These are phyloP conservation scores for Myxozyma neotropica DNA, from an alignment of 805 yeast genomes.

Conservation along the genomic window DNA sequence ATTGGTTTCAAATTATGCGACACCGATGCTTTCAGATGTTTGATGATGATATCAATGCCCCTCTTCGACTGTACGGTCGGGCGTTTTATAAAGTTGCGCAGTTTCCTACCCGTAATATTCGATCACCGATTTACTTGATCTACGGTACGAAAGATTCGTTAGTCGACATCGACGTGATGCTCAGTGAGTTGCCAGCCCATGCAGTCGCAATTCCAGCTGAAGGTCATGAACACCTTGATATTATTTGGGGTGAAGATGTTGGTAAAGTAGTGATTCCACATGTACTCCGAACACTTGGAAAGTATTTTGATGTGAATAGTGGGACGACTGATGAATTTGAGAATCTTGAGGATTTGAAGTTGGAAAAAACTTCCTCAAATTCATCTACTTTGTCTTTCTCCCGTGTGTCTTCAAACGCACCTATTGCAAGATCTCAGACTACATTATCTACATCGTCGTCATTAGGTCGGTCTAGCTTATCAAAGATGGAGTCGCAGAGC, in stretches of 20 bases:
- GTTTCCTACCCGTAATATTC: constrained; percentile 68
- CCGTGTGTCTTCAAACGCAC: not conserved
- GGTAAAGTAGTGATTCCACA: constrained; percentile 48
- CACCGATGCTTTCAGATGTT: constrained; percentile 84
- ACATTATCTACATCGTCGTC: not conserved
- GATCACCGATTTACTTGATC: constrained; percentile 71
- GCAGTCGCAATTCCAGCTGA: constrained; percentile 56
- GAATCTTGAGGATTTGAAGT: not conserved
- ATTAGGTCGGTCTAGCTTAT: not conserved
- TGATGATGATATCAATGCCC: constrained; percentile 55
- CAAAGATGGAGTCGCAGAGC: not conserved
- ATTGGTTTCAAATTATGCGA: constrained; percentile 90
- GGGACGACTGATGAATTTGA: not conserved
- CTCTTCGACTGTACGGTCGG: constrained; percentile 40
- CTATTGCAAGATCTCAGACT: not conserved
- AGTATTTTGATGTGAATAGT: not conserved
- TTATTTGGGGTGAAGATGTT: constrained; percentile 82
- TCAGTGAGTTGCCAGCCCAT: constrained; percentile 60
- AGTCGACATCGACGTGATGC: constrained; percentile 81
- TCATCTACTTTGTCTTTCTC: constrained; percentile 9
- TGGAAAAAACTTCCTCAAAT: not conserved
- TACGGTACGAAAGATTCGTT: constrained; percentile 82
- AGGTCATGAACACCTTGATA: constrained; percentile 86
- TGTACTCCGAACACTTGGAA: constrained; percentile 20
- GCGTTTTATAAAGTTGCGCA: constrained; percentile 55